These are phyloP conservation scores for Leccinum variicolor DNA, from an alignment of 768 basidiomycete genomes.

Conservation along the genomic window DNA sequence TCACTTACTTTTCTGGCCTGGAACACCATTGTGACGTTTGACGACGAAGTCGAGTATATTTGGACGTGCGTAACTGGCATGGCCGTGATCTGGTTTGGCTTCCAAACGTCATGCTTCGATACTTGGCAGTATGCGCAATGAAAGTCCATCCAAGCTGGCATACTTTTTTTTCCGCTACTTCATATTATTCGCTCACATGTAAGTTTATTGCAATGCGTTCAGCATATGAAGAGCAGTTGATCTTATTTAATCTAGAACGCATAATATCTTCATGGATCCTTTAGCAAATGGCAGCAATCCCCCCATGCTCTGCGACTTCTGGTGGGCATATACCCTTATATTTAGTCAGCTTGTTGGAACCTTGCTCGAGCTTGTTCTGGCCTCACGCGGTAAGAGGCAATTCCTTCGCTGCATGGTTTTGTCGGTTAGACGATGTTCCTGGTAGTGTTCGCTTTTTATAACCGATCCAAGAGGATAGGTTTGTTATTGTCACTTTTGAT, in stretches of 20 bases:
- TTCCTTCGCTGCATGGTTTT: no score
- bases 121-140: slow-evolving; percentile 20
- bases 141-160: slow-evolving; percentile 27
- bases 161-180: slow-evolving; percentile 27
- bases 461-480: slow-evolving; percentile 12
- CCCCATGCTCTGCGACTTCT: slow-evolving; percentile 6
- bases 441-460: slow-evolving; percentile 19
- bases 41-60: slow-evolving; percentile 19
- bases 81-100: background rate
- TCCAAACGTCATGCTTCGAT: background rate
- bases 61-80: slow-evolving; percentile 7
- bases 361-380: slow-evolving; percentile 16
- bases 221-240: background rate
- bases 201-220: slow-evolving; percentile 1
- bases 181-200: slow-evolving; percentile 18
- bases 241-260: slow-evolving; percentile 4
- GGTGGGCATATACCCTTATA: slow-evolving; percentile 4
- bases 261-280: slow-evolving; percentile 9
- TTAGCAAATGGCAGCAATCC: slow-evolving; percentile 11
- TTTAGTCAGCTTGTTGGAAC: slow-evolving; percentile 6
- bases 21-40: slow-evolving; percentile 11
- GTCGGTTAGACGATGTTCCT: background rate
- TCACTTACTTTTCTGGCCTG: slow-evolving; percentile 15
- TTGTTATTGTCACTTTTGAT: slow-evolving; percentile 7
- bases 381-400: slow-evolving; percentile 9